These are phyloP conservation scores for Monosporozyma aerobia DNA, from an alignment of 805 yeast species.

Conservation along the genomic window DNA sequence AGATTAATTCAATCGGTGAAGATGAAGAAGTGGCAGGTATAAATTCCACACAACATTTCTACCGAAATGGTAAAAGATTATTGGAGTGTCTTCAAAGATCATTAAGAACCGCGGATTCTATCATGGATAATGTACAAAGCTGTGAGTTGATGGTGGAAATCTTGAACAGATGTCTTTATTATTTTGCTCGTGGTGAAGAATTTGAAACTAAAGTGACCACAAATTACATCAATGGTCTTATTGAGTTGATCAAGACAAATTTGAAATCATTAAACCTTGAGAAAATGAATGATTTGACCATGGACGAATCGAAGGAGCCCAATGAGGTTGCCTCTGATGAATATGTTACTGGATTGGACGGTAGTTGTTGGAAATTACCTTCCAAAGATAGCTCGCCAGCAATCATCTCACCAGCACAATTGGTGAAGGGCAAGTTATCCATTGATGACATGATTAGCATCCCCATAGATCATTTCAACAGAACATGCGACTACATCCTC, in stretches of 20 bases:
- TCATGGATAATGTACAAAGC: conserved; percentile 62
- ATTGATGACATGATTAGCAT: conserved; percentile 23
- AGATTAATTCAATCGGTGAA: conserved; percentile 39
- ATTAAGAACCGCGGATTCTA: conserved; percentile 84
- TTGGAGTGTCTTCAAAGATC: conserved; percentile 87
- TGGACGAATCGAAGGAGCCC: conserved; percentile 4
- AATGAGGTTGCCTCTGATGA: not conserved
- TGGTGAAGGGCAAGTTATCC: conserved; percentile 4
- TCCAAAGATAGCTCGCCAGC: conserved; percentile 4
- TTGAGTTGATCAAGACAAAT: conserved; percentile 69
- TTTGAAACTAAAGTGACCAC: conserved; percentile 42
- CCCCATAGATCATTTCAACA: conserved; percentile 44
- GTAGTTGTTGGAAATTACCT: conserved; percentile 17
- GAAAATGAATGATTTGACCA: conserved; percentile 21
- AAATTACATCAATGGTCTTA: conserved; percentile 74
- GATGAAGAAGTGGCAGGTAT: conserved; percentile 23
- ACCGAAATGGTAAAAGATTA: conserved; percentile 58
- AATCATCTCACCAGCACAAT: conserved; percentile 18
- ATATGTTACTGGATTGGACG: conserved; percentile 22
- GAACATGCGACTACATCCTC: conserved; percentile 63
- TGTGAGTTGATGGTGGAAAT: conserved; percentile 83
- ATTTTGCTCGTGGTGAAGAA: conserved; percentile 42
- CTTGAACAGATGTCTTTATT: conserved; percentile 75
- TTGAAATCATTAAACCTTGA: conserved; percentile 32
- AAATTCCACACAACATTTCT: conserved; percentile 33